phyloP scores from a whole-genome alignment of 2,329 filamentous ascomycete species.

The Clathrospora elynae region DNA sequence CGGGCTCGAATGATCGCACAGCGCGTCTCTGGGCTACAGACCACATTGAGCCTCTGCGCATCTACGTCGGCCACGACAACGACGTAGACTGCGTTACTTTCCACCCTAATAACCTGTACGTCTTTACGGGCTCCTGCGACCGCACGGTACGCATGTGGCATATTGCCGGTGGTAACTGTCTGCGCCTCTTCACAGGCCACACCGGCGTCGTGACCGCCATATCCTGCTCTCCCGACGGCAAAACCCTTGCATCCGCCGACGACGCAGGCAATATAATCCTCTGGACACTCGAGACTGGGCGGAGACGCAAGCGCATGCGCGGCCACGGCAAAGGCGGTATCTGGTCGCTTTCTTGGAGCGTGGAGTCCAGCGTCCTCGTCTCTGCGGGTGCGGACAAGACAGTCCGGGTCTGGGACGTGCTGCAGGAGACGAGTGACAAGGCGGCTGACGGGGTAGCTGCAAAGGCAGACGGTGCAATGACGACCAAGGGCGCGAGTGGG shows the following conservation, averaged over 20 bases:
- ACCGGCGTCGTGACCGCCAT: slow-evolving; percentile 84
- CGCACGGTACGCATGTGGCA: slow-evolving; percentile 98
- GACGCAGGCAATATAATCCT: slow-evolving; percentile 87
- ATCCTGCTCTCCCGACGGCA: slow-evolving; percentile 85
- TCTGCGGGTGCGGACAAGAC: slow-evolving; percentile 92
- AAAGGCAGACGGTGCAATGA: slow-evolving; percentile 59
- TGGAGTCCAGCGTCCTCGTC: slow-evolving; percentile 87
- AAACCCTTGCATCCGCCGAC: slow-evolving; percentile 88
- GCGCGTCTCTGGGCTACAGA: slow-evolving; percentile 92
- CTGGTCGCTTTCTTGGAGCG: slow-evolving; percentile 90
- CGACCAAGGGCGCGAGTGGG: slow-evolving; percentile 56
- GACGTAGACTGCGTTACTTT: slow-evolving; percentile 90
- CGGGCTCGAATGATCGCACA: slow-evolving; percentile 85
- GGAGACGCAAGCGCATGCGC: slow-evolving; percentile 86
- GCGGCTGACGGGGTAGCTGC: slow-evolving; percentile 55
- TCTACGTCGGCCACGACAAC: slow-evolving; percentile 91
- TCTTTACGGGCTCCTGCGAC: slow-evolving; percentile 92
- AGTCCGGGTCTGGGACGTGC: slow-evolving; percentile 92
- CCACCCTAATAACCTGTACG: slow-evolving; percentile 91
- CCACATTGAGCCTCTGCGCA: slow-evolving; percentile 83
- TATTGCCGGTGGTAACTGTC: slow-evolving; percentile 81
- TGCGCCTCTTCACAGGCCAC: slow-evolving; percentile 91
- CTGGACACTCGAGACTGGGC: slow-evolving; percentile 90
- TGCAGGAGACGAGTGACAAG: slow-evolving; percentile 65
- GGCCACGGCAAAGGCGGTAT: slow-evolving; percentile 94